Evolutionary conservation across 2,329 filamentous ascomycete genomes (phyloP).

Genomic region (Cytospora chrysosperma): DNA sequence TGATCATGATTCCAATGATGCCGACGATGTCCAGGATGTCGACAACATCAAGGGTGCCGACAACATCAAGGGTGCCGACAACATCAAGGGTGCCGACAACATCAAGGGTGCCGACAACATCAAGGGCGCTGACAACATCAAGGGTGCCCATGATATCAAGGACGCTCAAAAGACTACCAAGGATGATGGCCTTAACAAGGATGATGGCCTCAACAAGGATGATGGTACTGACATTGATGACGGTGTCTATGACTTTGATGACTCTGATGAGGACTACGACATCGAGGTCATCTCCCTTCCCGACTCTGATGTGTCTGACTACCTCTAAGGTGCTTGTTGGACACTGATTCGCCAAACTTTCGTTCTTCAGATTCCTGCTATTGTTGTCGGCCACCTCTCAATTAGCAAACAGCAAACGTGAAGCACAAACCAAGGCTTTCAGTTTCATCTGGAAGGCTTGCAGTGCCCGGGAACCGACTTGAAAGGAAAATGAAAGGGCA

Average conservation of each 20-base stretch:
- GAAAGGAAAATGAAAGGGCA: background rate
- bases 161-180: too few species aligned
- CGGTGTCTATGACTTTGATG: slow-evolving; percentile 23
- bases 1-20: background rate
- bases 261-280: background rate
- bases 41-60: background rate
- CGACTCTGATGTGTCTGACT: background rate
- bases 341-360: background rate
- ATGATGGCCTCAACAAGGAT: background rate
- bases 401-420: background rate
- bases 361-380: background rate
- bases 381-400: background rate
- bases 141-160: background rate
- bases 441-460: background rate
- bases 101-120: slow-evolving; percentile 6
- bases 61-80: background rate
- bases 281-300: slow-evolving; percentile 1
- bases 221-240: background rate
- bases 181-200: background rate
- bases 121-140: background rate
- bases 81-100: slow-evolving; percentile 17
- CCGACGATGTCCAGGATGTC: background rate
- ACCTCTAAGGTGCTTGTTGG: background rate
- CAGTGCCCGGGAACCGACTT: background rate
- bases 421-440: background rate